Evolutionary conservation across 345 rosid species (phyloP).

Genomic region (Geranium brycei): DNA sequence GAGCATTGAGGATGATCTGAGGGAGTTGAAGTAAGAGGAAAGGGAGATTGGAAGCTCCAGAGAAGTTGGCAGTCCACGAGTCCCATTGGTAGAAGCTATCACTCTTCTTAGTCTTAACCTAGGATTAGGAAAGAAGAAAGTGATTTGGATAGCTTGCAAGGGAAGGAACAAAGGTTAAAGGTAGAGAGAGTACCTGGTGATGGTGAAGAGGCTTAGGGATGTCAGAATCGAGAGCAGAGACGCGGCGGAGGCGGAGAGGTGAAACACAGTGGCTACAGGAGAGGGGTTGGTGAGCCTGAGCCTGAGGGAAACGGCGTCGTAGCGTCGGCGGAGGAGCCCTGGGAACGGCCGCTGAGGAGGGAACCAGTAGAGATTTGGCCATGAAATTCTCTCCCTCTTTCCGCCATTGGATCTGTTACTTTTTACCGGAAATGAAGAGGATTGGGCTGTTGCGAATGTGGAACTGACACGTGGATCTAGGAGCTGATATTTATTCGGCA

Average conservation of each 20-base stretch:
- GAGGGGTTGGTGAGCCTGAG: too few species aligned
- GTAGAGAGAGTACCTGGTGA: constrained; percentile 5
- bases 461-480: too few species aligned
- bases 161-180: constrained; percentile 22
- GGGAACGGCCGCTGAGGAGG: too few species aligned
- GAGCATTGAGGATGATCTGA: constrained; percentile 77
- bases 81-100: constrained; percentile 55
- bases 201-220: neutral
- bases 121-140: neutral
- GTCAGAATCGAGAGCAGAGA: neutral
- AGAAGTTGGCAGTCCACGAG: constrained; percentile 64
- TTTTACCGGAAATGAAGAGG: too few species aligned
- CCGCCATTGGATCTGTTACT: too few species aligned
- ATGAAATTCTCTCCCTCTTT: too few species aligned
- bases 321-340: too few species aligned
- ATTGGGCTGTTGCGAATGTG: too few species aligned
- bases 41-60: constrained; percentile 65
- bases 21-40: constrained; percentile 75
- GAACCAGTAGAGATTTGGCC: too few species aligned
- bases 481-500: too few species aligned
- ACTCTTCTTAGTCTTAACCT: constrained; percentile 5
- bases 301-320: too few species aligned
- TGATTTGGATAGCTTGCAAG: neutral
- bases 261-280: too few species aligned
- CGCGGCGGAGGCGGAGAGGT: neutral